Base-by-base conservation (phyloP, 345 rosid genomes). In the Linum usitatissimum region DNA sequence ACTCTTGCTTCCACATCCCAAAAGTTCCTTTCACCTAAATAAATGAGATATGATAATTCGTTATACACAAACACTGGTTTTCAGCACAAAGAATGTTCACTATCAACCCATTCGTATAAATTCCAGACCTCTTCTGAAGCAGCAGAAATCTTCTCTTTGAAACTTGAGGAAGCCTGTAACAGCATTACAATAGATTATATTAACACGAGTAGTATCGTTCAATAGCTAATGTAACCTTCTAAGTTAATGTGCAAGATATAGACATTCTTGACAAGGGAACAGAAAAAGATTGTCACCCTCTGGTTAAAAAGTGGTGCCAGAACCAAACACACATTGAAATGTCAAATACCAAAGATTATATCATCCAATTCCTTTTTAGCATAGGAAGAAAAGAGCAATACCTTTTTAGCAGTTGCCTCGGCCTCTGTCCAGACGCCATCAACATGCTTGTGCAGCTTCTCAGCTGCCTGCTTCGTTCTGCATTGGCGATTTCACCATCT, bases 391-490 rank as follows among this genome's bases (percentile, higher is more conserved):
- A 23, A 23, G 28, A 23, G 28, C 1, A 23, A 31, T 38, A 90
- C 99, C 99, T 84, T 93, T 73, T 86, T 93, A 6, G 86, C 99
- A 10, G 94, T 82, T 54, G 83, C 81, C 78, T 90, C 94, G 36
- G 97, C 96, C 68, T 90, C 99, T 0, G 84, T 79, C 99, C 96
- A 90, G 59, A 61, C 87, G 31, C 86, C 88, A 71, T 90, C 97
- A 21, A 80, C 99, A 55, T 80, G 94, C 73, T 81, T 87, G 80
- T 86, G 85, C 28, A 93, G 81, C 86, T 87, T 78, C 87, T 86
- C 90, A 57, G 94, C 76, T 49, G 83, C 87, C 86, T 90, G 83
- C 83, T 90, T 93, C 4, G 96, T 86, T 86, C 97, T 90, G 88
- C 86, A 84, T 77, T 79, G 65, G 71, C 77, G 81, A 86, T 73